Percentiles rank a stretch among this genome's conserved stretches.
These are phyloP conservation scores for Tetrastigma voinierianum DNA, from an alignment of 164 flowering plant genomes.

Conservation along the genomic window DNA sequence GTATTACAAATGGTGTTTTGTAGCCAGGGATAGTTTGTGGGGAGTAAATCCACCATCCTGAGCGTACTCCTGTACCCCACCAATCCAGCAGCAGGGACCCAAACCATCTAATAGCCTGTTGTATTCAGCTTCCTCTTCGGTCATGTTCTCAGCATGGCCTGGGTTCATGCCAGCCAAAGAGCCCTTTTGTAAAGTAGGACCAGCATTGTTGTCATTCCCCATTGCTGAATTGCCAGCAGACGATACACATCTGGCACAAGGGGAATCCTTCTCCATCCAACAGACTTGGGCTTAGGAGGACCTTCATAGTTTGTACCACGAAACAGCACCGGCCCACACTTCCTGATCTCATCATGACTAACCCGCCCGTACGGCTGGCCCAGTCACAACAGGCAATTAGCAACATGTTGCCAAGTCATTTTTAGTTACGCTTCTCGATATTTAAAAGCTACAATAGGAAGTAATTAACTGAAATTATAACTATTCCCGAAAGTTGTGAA, in stretches of 20 bases:
- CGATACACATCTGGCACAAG: conserved; percentile 74
- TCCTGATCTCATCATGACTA: conserved; percentile 90
- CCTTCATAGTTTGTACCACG: conserved; percentile 81
- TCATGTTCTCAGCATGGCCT: conserved; percentile 35
- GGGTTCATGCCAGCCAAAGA: conserved; percentile 18
- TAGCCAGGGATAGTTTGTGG: conserved; percentile 82
- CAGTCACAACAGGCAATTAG: conserved; percentile 30
- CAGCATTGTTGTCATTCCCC: conserved; percentile 13
- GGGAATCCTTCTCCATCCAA: conserved; percentile 28
- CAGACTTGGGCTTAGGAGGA: conserved; percentile 46
- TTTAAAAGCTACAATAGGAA: background rate
- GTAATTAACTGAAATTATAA: too few species aligned
- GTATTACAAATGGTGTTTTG: conserved; percentile 88
- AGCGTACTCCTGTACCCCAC: conserved; percentile 98
- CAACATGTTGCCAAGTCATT: background rate
- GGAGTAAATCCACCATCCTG: conserved; percentile 98
- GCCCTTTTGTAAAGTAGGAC: conserved; percentile 27
- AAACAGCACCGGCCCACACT: conserved; percentile 94
- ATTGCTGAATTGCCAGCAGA: conserved; percentile 22
- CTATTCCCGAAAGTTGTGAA: too few species aligned
- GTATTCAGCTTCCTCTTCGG: conserved; percentile 77
- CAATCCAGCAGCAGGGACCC: conserved; percentile 97
- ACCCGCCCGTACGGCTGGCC: conserved; percentile 97
- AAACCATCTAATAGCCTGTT: conserved; percentile 74
- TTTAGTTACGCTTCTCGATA: background rate